Evolutionary conservation across 257 asterid species (phyloP), one percentile per base, ranked within the genome.

Genomic region (Oldenlandia corymbosa): DNA sequence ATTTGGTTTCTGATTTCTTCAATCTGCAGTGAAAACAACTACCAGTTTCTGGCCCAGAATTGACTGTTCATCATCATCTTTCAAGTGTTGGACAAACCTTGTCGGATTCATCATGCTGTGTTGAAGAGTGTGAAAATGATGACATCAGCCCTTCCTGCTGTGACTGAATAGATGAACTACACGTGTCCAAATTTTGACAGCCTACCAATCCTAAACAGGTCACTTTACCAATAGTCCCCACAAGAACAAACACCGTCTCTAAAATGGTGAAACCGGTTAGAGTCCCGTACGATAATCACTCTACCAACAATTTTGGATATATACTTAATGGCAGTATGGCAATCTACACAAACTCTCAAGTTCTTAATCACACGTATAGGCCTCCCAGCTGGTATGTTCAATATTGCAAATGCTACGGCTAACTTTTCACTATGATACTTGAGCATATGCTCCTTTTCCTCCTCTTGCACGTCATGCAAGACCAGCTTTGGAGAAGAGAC

Each of bases 391-490:
- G 97, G 95, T 50, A 75, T 75, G 26, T 80, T 85, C 79, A 90
- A 73, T 28, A 90, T 85, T 63, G 95, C 97, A 62, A 82, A 93
- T 10, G 94, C 97, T 58, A 93, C 94, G 7, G 97, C 97, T 62
- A 93, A 63, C 71, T 80, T 93, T 70, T 93, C 99, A 11, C 99
- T 93, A 65, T 93, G 99, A 75, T 83, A 81, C 85, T 72, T 93
- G 18, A 93, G 91, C 96, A 85, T 85, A 57, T 82, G 82, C 58
- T 78, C 95, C 66, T 90, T 93, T 47, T 93, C 99, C 78, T 93
- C 96, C 66, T 93, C 99, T 72, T 92, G 97, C 68, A 93, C 99
- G 41, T 93, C 97, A 69, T 93, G 97, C 64, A 90, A 72, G 69
- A 84, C 99, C 80, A 87, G 71, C 68, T 93, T 87, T 0, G 95